Percentiles rank a stretch among this genome's conserved stretches.
Conservation (phyloP, 352 stramenopile genomes). For the Hyaloperonospora arabidopsidis region DNA sequence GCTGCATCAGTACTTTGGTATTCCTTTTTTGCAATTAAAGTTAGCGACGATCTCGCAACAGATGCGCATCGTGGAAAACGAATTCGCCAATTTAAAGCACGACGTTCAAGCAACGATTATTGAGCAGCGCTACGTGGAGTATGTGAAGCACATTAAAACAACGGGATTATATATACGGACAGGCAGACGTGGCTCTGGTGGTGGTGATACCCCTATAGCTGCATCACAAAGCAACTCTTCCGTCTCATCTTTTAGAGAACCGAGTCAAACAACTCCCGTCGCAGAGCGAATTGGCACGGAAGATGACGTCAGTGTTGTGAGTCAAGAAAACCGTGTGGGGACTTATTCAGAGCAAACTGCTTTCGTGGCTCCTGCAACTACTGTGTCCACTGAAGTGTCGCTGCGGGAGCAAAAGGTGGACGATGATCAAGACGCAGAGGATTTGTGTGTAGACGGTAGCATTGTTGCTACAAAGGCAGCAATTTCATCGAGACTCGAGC, state of each 20-base stretch:
- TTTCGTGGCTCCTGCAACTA: neutral
- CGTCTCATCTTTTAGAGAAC: slow-evolving; percentile 7
- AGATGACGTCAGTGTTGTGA: slow-evolving; percentile 20
- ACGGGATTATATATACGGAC: slow-evolving; percentile 72
- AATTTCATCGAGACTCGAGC: slow-evolving; percentile 38
- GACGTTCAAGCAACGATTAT: slow-evolving; percentile 63
- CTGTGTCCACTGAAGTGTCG: neutral
- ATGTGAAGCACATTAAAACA: slow-evolving; percentile 59
- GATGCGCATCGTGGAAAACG: slow-evolving; percentile 55
- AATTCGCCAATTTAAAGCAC: slow-evolving; percentile 67
- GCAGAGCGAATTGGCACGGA: slow-evolving; percentile 4
- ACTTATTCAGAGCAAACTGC: neutral
- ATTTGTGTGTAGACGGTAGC: slow-evolving; percentile 43
- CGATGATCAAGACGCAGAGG: slow-evolving; percentile 26
- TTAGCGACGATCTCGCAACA: slow-evolving; percentile 69
- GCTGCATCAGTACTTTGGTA: slow-evolving; percentile 79
- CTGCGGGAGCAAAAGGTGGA: neutral
- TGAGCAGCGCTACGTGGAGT: slow-evolving; percentile 67
- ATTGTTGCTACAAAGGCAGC: slow-evolving; percentile 28
- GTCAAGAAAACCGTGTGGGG: slow-evolving; percentile 13
- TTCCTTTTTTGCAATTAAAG: slow-evolving; percentile 81
- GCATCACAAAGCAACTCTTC: slow-evolving; percentile 14
- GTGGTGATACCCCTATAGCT: slow-evolving; percentile 6
- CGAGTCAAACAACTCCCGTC: neutral
- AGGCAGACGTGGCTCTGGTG: slow-evolving; percentile 29